phyloP scores from a whole-genome alignment of 2,329 filamentous ascomycete genomes.

The Penicillium decumbens region DNA sequence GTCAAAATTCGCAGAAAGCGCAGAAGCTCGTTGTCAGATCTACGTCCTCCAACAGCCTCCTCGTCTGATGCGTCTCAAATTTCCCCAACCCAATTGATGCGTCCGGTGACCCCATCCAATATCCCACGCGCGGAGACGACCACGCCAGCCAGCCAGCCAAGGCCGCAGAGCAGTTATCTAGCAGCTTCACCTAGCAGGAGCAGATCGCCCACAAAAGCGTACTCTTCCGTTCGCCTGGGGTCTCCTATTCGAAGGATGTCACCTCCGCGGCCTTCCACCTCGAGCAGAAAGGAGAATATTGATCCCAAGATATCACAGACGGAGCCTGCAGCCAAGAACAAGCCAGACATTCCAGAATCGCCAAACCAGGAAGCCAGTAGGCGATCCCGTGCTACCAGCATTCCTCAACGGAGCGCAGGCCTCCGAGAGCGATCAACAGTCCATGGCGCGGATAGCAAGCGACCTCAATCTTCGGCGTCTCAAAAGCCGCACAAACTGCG shows the following conservation, averaged over 20 bases:
- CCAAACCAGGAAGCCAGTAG: conserved; percentile 41
- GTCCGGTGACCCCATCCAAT: conserved; percentile 35
- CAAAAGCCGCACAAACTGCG: conserved; percentile 67
- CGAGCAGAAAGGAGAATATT: conserved; percentile 40
- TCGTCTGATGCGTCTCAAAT: conserved; percentile 49
- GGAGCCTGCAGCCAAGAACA: conserved; percentile 33
- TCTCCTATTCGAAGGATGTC: conserved; percentile 32
- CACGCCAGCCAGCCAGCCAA: conserved; percentile 28
- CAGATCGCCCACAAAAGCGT: conserved; percentile 31
- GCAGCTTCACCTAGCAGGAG: conserved; percentile 29
- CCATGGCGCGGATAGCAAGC: conserved; percentile 31
- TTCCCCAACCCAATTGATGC: conserved; percentile 33
- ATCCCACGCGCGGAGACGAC: conserved; percentile 26
- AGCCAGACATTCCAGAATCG: conserved; percentile 30
- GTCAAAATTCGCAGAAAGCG: conserved; percentile 65
- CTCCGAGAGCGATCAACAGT: conserved; percentile 33
- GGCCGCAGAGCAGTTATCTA: conserved; percentile 29
- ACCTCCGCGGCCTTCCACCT: conserved; percentile 32
- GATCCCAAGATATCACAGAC: conserved; percentile 31
- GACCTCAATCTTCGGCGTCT: conserved; percentile 53
- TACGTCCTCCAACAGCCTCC: conserved; percentile 62
- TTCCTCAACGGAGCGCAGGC: conserved; percentile 42
- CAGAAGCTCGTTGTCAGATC: conserved; percentile 84
- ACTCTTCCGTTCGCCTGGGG: conserved; percentile 27
- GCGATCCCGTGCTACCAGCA: conserved; percentile 46